Evolutionary conservation across 2,329 filamentous ascomycete genomes (phyloP).

Genomic region (Talaromyces sp.): DNA sequence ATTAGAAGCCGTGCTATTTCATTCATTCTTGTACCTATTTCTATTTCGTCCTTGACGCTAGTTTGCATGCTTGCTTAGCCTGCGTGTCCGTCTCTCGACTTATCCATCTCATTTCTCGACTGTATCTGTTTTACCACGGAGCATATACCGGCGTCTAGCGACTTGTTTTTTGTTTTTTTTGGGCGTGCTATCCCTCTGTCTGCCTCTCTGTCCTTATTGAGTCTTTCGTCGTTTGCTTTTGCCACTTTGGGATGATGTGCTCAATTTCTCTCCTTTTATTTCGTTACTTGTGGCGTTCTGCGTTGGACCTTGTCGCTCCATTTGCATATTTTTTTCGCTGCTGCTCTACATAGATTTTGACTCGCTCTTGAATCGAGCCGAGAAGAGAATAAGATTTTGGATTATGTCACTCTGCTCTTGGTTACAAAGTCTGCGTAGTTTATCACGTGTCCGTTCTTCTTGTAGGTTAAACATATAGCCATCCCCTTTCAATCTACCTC

Average conservation of each 20-base stretch:
- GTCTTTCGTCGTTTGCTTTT: neutral
- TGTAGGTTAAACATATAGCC: neutral
- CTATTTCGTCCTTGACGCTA: neutral
- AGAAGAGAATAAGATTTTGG: neutral
- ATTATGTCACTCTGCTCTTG: neutral
- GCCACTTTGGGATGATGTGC: neutral
- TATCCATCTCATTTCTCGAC: neutral
- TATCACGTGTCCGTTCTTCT: no score
- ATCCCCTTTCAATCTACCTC: no score
- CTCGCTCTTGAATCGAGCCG: neutral
- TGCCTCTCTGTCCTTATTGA: neutral
- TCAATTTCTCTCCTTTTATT: neutral
- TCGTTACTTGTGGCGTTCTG: neutral
- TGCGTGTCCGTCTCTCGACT: neutral
- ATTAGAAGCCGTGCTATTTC: neutral
- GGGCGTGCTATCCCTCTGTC: neutral
- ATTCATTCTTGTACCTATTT: conserved; percentile 8
- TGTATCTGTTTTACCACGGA: neutral
- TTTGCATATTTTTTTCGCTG: neutral
- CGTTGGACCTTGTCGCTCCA: neutral
- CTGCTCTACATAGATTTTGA: neutral
- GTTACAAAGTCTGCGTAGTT: neutral
- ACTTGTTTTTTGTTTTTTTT: neutral
- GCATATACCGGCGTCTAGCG: conserved; percentile 16
- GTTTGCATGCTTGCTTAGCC: neutral